Conservation (phyloP, 495 filamentous ascomycete genomes). For the Penicillium longicatenatum region DNA sequence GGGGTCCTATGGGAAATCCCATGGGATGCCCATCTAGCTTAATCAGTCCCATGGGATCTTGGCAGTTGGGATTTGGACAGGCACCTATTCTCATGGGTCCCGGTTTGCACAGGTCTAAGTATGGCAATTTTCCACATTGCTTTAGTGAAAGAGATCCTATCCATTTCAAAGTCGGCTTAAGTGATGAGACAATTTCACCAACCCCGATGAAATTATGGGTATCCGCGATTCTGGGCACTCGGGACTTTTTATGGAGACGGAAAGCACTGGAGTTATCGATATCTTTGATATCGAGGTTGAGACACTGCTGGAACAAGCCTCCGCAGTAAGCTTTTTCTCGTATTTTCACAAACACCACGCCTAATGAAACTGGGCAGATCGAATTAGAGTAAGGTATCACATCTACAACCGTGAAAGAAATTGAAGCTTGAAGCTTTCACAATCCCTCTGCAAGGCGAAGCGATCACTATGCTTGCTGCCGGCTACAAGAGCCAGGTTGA, state of each 20-base stretch:
- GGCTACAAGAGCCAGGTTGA: background rate
- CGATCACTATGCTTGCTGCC: conserved; percentile 2
- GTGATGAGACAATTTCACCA: too few relatives aligned
- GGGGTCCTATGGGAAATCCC: too few relatives aligned
- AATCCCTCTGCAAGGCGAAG: background rate
- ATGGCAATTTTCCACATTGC: background rate
- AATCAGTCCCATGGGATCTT: too few relatives aligned
- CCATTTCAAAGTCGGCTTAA: background rate
- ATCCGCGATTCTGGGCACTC: background rate
- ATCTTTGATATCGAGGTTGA: conserved; percentile 5
- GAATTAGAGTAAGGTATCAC: conserved; percentile 2
- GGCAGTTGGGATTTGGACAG: too few relatives aligned
- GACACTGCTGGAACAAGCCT: conserved; percentile 1
- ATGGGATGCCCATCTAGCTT: too few relatives aligned
- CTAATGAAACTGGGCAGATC: conserved; percentile 2
- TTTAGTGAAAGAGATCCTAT: background rate
- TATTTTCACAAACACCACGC: background rate
- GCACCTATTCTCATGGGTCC: too few relatives aligned
- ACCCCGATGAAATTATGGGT: background rate
- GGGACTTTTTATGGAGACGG: background rate
- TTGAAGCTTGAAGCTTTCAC: background rate
- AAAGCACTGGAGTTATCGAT: background rate
- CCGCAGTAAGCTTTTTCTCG: conserved; percentile 2
- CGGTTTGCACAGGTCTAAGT: too few relatives aligned
- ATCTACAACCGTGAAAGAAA: conserved; percentile 1